A percentile compares a stretch with the other conserved stretches of the same genome.
Conservation (phyloP, 2,329 filamentous ascomycete genomes). For the Teratosphaeria zuluensis region DNA sequence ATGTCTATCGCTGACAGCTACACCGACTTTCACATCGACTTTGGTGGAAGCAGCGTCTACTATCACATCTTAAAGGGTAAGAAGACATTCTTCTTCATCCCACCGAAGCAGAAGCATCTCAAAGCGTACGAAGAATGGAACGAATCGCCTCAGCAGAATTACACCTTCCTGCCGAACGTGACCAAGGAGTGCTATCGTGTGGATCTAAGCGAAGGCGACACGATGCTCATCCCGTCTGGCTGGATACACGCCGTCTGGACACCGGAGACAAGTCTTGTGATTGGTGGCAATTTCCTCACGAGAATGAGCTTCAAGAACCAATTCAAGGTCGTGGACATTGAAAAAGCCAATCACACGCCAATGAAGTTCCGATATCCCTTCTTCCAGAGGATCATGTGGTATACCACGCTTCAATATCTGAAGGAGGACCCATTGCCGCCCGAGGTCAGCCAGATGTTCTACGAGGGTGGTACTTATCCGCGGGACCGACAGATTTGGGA, state of each 20-base stretch:
- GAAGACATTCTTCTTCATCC: slow-evolving; percentile 64
- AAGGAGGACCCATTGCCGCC: slow-evolving; percentile 54
- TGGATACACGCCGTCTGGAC: slow-evolving; percentile 68
- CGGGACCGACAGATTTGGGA: slow-evolving; percentile 49
- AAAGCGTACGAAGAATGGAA: slow-evolving; percentile 66
- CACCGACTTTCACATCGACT: slow-evolving; percentile 64
- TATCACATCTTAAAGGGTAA: slow-evolving; percentile 60
- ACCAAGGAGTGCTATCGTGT: slow-evolving; percentile 59
- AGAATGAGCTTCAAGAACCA: slow-evolving; percentile 57
- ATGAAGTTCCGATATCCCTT: slow-evolving; percentile 58
- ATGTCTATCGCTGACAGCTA: slow-evolving; percentile 65
- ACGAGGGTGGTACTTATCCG: slow-evolving; percentile 46
- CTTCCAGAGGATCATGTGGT: slow-evolving; percentile 63
- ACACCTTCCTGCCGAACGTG: slow-evolving; percentile 54
- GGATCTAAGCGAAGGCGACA: slow-evolving; percentile 56
- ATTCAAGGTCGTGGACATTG: slow-evolving; percentile 55
- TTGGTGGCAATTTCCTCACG: slow-evolving; percentile 62
- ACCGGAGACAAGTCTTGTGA: slow-evolving; percentile 58
- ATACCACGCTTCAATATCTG: slow-evolving; percentile 54
- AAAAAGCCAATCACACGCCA: slow-evolving; percentile 57
- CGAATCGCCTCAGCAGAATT: slow-evolving; percentile 55
- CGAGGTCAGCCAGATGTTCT: slow-evolving; percentile 45
- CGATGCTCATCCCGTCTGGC: slow-evolving; percentile 60
- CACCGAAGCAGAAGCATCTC: slow-evolving; percentile 56
- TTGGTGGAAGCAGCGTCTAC: slow-evolving; percentile 60